Percentiles rank a stretch among this genome's conserved stretches.
Evolutionary conservation across 2,329 filamentous ascomycete species (phyloP).

Genomic region (Hymenotorrendiella dingleyae): DNA sequence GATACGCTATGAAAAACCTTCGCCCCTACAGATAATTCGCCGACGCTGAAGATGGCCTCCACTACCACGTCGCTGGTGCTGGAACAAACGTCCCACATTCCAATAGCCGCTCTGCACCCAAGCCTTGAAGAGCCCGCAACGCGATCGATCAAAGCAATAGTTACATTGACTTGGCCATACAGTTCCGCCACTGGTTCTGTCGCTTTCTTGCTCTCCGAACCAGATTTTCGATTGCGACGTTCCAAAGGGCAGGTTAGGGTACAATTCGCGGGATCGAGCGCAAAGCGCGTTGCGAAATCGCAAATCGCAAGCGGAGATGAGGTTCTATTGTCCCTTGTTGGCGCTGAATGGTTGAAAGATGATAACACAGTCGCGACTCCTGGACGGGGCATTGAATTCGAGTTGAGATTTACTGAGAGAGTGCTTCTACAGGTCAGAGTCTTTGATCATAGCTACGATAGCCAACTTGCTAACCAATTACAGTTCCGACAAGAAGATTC

Average conservation of each 20-base stretch:
- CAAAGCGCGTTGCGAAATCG: slow-evolving; percentile 60
- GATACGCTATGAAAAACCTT: slow-evolving; percentile 8
- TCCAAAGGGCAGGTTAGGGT: slow-evolving; percentile 75
- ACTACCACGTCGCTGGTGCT: slow-evolving; percentile 3
- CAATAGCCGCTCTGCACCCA: slow-evolving; percentile 52
- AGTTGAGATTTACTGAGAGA: slow-evolving; percentile 48
- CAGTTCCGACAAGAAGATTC: slow-evolving; percentile 43
- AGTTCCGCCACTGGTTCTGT: slow-evolving; percentile 69
- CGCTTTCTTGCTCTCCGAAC: slow-evolving; percentile 77
- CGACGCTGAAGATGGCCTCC: slow-evolving; percentile 15
- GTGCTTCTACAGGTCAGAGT: slow-evolving; percentile 41
- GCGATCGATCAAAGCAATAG: slow-evolving; percentile 57
- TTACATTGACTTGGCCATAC: slow-evolving; percentile 89
- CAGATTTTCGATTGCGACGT: slow-evolving; percentile 73
- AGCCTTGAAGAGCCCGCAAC: slow-evolving; percentile 37
- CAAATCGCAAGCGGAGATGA: slow-evolving; percentile 74
- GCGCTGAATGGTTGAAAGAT: slow-evolving; percentile 52
- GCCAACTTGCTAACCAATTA: slow-evolving; percentile 27
- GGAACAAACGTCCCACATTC: slow-evolving; percentile 34
- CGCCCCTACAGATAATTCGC: slow-evolving; percentile 2
- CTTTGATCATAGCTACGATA: background rate
- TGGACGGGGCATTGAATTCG: slow-evolving; percentile 50
- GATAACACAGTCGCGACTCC: slow-evolving; percentile 39
- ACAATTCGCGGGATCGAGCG: slow-evolving; percentile 65
- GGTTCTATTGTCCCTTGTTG: slow-evolving; percentile 62